Evolutionary conservation across 108 stramenopile genomes (phyloP).

Genomic region (Schizochytrium sp.): DNA sequence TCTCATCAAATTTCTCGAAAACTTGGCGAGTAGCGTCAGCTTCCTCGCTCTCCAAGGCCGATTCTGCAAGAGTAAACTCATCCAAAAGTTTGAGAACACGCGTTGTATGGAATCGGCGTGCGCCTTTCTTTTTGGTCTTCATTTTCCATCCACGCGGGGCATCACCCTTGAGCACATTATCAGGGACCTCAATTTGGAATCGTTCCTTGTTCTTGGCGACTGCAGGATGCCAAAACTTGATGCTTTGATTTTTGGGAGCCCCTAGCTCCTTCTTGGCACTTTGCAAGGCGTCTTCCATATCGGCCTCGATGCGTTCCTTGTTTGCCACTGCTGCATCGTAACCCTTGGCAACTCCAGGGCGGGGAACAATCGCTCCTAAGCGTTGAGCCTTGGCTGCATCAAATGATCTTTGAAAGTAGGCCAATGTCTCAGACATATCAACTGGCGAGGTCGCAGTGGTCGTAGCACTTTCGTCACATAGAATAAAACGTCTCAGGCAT

Average conservation of each 20-base stretch:
- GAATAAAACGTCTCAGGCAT: background rate
- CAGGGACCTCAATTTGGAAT: constrained; percentile 89
- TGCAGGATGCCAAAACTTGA: constrained; percentile 60
- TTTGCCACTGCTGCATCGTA: constrained; percentile 92
- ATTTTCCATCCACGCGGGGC: constrained; percentile 68
- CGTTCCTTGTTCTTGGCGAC: constrained; percentile 90
- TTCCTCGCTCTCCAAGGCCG: constrained; percentile 82
- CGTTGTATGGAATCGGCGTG: constrained; percentile 82
- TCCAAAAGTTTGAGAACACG: constrained; percentile 82
- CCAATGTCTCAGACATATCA: constrained; percentile 82
- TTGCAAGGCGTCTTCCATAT: constrained; percentile 38
- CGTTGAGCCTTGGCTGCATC: constrained; percentile 85
- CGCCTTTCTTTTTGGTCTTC: constrained; percentile 74
- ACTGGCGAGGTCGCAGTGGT: constrained; percentile 66
- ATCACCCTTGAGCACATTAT: constrained; percentile 74
- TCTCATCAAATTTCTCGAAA: constrained; percentile 92
- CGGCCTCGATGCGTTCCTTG: constrained; percentile 84
- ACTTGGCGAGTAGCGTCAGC: constrained; percentile 90
- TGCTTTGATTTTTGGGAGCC: constrained; percentile 6
- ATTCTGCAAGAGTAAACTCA: constrained; percentile 84
- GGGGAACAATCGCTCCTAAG: constrained; percentile 82
- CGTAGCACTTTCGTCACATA: background rate
- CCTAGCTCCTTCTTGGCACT: constrained; percentile 15
- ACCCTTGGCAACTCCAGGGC: constrained; percentile 86
- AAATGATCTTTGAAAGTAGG: constrained; percentile 92